Base-by-base conservation (phyloP, 2,329 filamentous ascomycete species). In the Pezicula rhizophila region DNA sequence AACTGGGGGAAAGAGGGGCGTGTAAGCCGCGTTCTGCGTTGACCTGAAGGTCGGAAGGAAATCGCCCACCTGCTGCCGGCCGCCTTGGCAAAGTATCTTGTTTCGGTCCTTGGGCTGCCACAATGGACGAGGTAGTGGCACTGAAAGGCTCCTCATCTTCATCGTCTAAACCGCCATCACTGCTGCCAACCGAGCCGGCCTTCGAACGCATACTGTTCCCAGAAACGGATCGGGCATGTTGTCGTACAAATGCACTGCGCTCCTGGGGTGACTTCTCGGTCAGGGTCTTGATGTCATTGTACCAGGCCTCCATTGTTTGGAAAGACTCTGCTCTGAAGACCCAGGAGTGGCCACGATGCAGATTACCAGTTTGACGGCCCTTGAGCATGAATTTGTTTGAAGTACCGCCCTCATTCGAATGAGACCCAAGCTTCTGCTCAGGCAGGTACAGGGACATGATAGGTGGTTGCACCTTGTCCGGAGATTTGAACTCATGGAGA, bases 301-400 rank as follows among this genome's bases (percentile, higher is more conserved):
- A 97, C 80, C 93, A 99, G 41, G 90, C 89, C 74, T 95, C 83
- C 92, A 97, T 96, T 12, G 91, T 96, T 59, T 97, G 92, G 67
- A 95, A 76, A 57, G 79, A 83, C 60, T 85, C 82, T 46, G 81
- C 82, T 41, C 83, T 78, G 68, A 87, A 86, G 18, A 85, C 81
- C 83, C 83, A 87, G 2, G 79, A 84, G 59, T 85, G 82, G 20
- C 81, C 82, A 48, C 91, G 87, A 68, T 97, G 93, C 82, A 97
- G 89, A 4, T 86, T 75, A 46, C 93, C 92, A 4, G 90, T 93
- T 69, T 97, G 92, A 52, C 91, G 87, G 40, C 93, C 93, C 69
- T 97, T 99, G 62, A 99, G 83, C 67, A 96, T 89, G 67, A 99
- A 99, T 67, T 99, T 99, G 73, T 96, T 92, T 37, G 90, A 96